Conservation (phyloP, 495 filamentous ascomycete species). For the Aspergillus campestris region DNA sequence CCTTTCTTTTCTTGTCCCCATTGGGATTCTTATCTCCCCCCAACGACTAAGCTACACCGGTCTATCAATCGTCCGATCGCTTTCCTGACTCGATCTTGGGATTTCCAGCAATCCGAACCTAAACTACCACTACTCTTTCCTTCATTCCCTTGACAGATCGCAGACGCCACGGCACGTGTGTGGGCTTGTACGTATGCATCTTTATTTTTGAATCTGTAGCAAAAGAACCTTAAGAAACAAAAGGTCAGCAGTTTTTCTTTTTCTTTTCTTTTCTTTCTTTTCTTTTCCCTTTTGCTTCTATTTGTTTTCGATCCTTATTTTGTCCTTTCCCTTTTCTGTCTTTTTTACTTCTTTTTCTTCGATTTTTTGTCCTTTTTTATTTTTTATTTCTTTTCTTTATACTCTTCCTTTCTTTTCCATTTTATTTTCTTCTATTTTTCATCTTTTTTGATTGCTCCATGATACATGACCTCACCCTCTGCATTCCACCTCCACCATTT, state of each 20-base stretch:
- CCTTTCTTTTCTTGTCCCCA: slow-evolving; percentile 1
- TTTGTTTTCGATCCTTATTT: slow-evolving; percentile 3
- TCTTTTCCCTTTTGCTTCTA: slow-evolving; percentile 2
- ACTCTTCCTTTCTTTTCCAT: slow-evolving; percentile 1
- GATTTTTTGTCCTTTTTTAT: slow-evolving; percentile 10
- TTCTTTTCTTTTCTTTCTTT: slow-evolving; percentile 1
- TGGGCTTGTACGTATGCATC: slow-evolving; percentile 4
- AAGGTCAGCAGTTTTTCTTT: slow-evolving; percentile 1
- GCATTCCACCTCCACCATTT: neutral
- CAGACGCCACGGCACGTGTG: slow-evolving; percentile 3
- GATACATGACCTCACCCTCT: neutral
- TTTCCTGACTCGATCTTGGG: neutral
- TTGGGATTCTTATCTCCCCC: neutral
- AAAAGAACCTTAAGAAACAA: neutral
- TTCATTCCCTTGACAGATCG: neutral
- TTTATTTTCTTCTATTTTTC: slow-evolving; percentile 4
- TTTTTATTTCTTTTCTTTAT: slow-evolving; percentile 3
- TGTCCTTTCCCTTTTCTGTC: slow-evolving; percentile 5
- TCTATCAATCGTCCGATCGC: neutral
- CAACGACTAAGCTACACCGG: neutral
- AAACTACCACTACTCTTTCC: neutral
- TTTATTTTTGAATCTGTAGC: neutral
- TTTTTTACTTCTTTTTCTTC: slow-evolving; percentile 3
- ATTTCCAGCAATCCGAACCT: no score
- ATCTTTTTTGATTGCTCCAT: neutral